Conservation (phyloP, 2,329 filamentous ascomycete species). For the Trichophyton equinum region DNA sequence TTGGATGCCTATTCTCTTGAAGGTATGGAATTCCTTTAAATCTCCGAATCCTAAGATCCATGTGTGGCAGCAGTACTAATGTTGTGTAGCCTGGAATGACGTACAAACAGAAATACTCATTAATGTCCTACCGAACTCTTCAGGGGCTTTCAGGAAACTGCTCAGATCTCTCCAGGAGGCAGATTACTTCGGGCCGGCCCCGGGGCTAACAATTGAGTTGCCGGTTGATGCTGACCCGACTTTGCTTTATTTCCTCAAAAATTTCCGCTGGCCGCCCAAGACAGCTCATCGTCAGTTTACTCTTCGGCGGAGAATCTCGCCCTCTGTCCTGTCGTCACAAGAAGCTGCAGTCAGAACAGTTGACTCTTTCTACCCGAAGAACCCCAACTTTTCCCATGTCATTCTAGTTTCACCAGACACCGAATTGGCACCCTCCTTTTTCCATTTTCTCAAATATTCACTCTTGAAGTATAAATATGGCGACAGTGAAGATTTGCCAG, state of each 20-base stretch:
- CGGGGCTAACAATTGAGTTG: slow-evolving; percentile 74
- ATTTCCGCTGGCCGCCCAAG: slow-evolving; percentile 55
- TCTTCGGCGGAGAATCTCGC: slow-evolving; percentile 60
- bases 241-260: slow-evolving; percentile 49
- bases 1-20: slow-evolving; percentile 60
- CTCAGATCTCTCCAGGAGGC: slow-evolving; percentile 62
- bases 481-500: slow-evolving; percentile 31
- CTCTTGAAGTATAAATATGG: slow-evolving; percentile 70
- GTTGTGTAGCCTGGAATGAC: slow-evolving; percentile 56
- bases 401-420: slow-evolving; percentile 72
- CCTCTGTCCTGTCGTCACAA: slow-evolving; percentile 47
- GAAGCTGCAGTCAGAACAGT: slow-evolving; percentile 64
- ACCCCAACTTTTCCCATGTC: slow-evolving; percentile 55
- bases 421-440: slow-evolving; percentile 69
- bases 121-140: slow-evolving; percentile 57
- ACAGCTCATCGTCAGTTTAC: slow-evolving; percentile 43
- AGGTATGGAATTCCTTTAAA: slow-evolving; percentile 33
- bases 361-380: slow-evolving; percentile 74
- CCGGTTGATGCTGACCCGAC: slow-evolving; percentile 56
- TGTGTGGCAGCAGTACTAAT: slow-evolving; percentile 9
- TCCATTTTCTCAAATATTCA: slow-evolving; percentile 71
- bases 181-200: slow-evolving; percentile 59
- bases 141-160: slow-evolving; percentile 63
- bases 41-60: background rate
- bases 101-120: slow-evolving; percentile 71